A percentile compares a stretch with the other conserved stretches of the same genome.
Conservation (phyloP, 495 filamentous ascomycete species). For the Cercophora scortea region DNA sequence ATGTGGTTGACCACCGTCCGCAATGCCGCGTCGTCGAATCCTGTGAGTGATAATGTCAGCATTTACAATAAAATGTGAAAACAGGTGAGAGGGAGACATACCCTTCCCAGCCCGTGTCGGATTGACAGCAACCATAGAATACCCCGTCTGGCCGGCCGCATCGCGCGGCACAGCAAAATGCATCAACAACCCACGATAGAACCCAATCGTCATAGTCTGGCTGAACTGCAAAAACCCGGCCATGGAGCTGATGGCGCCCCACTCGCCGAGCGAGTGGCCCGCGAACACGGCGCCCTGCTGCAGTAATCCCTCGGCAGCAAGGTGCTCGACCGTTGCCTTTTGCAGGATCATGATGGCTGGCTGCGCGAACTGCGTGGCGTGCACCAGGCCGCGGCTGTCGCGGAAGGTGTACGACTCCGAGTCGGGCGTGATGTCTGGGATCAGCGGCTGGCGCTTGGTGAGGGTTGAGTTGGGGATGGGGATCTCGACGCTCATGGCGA, state of each 20-base stretch:
- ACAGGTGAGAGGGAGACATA: slow-evolving; percentile 52
- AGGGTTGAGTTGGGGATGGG: slow-evolving; percentile 37
- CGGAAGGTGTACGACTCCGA: slow-evolving; percentile 79
- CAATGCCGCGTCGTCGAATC: slow-evolving; percentile 65
- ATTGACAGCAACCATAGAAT: slow-evolving; percentile 93
- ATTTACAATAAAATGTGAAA: slow-evolving; percentile 39
- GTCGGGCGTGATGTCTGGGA: slow-evolving; percentile 67
- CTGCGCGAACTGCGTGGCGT: slow-evolving; percentile 91
- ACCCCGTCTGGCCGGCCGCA: slow-evolving; percentile 76
- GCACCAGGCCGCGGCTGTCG: slow-evolving; percentile 81
- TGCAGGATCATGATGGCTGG: slow-evolving; percentile 91
- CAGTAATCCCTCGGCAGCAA: slow-evolving; percentile 83
- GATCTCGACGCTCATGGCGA: slow-evolving; percentile 93
- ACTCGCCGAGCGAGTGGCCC: slow-evolving; percentile 90
- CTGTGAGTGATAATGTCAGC: not conserved
- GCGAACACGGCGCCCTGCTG: slow-evolving; percentile 86
- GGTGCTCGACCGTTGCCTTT: slow-evolving; percentile 90
- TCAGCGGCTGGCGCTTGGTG: slow-evolving; percentile 79
- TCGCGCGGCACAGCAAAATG: slow-evolving; percentile 93
- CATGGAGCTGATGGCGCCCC: slow-evolving; percentile 81
- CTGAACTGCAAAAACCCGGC: slow-evolving; percentile 94
- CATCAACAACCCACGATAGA: slow-evolving; percentile 94
- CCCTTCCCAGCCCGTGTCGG: slow-evolving; percentile 62
- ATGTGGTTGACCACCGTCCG: slow-evolving; percentile 78
- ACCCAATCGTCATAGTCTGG: slow-evolving; percentile 87